A percentile compares a stretch with the other conserved stretches of the same genome.
phyloP scores from a whole-genome alignment of 352 stramenopile genomes.

The Phytophthora pistaciae region DNA sequence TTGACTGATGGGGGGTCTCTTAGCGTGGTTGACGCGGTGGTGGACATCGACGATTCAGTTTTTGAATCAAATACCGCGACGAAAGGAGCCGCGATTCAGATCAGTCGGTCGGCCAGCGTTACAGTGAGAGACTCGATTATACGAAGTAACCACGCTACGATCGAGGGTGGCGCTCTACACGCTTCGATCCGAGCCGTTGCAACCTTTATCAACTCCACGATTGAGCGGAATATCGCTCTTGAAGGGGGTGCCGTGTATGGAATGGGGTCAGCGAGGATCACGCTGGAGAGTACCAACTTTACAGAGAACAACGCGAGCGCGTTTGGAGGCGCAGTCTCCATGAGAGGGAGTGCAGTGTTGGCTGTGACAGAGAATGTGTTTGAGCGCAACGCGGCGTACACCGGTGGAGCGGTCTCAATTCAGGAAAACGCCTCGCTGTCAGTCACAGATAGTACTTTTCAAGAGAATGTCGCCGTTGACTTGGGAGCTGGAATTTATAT shows the following conservation, averaged over 20 bases:
- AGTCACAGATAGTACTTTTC: constrained; percentile 36
- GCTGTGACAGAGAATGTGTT: constrained; percentile 30
- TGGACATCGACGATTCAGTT: constrained; percentile 37
- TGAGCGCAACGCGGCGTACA: constrained; percentile 50
- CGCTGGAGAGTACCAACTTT: constrained; percentile 16
- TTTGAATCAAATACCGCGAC: constrained; percentile 54
- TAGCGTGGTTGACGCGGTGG: constrained; percentile 52
- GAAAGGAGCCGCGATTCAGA: constrained; percentile 59
- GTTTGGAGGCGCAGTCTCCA: constrained; percentile 59
- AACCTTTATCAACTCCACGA: constrained; percentile 32
- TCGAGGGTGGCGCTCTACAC: constrained; percentile 57
- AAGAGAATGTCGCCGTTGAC: constrained; percentile 50
- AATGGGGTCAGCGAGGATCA: constrained; percentile 45
- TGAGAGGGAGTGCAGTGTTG: constrained; percentile 36
- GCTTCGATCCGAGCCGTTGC: constrained; percentile 53
- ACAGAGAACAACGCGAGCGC: constrained; percentile 39
- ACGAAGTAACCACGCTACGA: constrained; percentile 46
- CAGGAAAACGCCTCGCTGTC: constrained; percentile 46
- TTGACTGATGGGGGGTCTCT: constrained; percentile 56
- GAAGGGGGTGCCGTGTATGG: constrained; percentile 62
- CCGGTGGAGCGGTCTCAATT: constrained; percentile 55
- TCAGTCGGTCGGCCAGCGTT: constrained; percentile 48
- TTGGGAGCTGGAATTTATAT: constrained; percentile 71
- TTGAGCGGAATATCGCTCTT: constrained; percentile 49
- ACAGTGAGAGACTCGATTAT: constrained; percentile 35